These are phyloP conservation scores for Chytriomyces sp. DNA, from an alignment of 192 early-diverging fungal genomes.

Conservation along the genomic window DNA sequence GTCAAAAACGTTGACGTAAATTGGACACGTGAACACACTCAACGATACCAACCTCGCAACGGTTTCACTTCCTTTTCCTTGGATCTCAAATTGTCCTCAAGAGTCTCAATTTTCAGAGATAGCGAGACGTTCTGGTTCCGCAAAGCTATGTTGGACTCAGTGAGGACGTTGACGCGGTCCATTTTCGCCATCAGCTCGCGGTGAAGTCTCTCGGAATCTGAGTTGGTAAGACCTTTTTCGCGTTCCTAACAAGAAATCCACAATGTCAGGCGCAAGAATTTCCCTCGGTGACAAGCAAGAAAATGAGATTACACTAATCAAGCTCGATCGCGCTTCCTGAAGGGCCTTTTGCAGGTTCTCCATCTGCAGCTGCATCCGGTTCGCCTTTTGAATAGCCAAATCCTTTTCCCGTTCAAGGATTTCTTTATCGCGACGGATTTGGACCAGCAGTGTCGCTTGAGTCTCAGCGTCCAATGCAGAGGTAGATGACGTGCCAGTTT, in stretches of 20 bases:
- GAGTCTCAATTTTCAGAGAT: constrained; percentile 26
- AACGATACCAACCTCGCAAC: constrained; percentile 40
- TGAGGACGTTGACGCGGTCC: constrained; percentile 66
- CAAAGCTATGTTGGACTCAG: constrained; percentile 77
- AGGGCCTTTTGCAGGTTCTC: constrained; percentile 66
- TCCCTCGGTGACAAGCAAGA: neutral
- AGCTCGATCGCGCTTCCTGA: constrained; percentile 64
- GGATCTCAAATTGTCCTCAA: constrained; percentile 47
- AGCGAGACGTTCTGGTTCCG: constrained; percentile 60
- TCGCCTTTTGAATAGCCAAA: constrained; percentile 65
- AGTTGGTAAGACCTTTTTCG: constrained; percentile 39
- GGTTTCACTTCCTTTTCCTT: constrained; percentile 54
- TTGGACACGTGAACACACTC: neutral
- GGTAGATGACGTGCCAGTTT: neutral
- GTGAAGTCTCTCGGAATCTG: constrained; percentile 58
- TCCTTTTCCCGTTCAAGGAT: constrained; percentile 69
- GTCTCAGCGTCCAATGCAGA: neutral
- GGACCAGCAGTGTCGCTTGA: constrained; percentile 50
- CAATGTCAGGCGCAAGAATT: neutral
- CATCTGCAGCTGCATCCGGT: constrained; percentile 64
- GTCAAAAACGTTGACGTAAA: neutral
- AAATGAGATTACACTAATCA: constrained; percentile 39
- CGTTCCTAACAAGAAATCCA: constrained; percentile 41
- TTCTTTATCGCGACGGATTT: constrained; percentile 74
- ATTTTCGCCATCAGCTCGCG: constrained; percentile 67